Percentiles rank a stretch among this genome's conserved stretches.
Evolutionary conservation across 257 asterid genomes (phyloP).

Genomic region (Capsicum baccatum): DNA sequence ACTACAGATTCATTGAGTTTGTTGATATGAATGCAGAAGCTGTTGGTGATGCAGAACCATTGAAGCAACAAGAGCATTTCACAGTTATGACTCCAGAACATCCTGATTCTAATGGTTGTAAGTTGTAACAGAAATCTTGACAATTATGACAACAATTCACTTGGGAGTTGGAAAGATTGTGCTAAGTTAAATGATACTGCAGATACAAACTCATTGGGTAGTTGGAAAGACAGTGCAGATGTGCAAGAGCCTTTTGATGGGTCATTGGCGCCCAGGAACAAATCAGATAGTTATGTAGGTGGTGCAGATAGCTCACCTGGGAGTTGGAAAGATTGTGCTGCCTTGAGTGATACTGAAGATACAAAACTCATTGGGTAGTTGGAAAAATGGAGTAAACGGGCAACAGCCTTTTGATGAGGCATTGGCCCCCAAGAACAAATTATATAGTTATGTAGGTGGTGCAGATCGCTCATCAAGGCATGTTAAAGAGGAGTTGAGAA

Average conservation of each 20-base stretch:
- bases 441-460: not conserved
- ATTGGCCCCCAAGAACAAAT: no score
- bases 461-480: not conserved
- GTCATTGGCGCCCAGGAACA: not conserved
- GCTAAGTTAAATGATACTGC: constrained; percentile 49
- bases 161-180: constrained; percentile 51
- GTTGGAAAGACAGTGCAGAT: constrained; percentile 68
- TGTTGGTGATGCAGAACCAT: constrained; percentile 33
- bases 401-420: no score
- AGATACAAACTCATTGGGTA: constrained; percentile 69
- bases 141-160: constrained; percentile 50
- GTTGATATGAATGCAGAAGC: constrained; percentile 30
- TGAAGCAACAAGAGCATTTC: constrained; percentile 33
- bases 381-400: no score
- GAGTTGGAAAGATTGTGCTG: no score
- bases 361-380: no score
- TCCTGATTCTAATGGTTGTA: constrained; percentile 38
- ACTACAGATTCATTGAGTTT: not conserved
- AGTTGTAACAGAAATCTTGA: constrained; percentile 27
- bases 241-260: constrained; percentile 43
- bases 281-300: not conserved
- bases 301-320: no score
- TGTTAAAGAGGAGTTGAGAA: constrained; percentile 38
- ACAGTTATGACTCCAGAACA: constrained; percentile 43
- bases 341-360: no score